Conservation (phyloP, 371 early-diverging fungal species). For the Caulochytrium protostelioides region DNA sequence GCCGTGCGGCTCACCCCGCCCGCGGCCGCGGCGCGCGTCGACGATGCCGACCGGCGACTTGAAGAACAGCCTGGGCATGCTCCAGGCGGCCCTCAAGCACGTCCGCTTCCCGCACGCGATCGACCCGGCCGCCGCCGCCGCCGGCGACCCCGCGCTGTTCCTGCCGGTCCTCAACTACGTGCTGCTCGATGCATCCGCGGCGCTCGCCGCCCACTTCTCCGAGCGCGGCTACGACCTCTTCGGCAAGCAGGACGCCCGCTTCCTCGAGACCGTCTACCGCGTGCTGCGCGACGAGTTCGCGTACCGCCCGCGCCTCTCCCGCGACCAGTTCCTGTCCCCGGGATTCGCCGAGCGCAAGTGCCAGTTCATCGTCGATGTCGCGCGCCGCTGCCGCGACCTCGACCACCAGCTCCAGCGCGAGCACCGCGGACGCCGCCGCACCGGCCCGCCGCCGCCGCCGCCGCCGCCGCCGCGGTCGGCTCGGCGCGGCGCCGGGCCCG, state of each 20-base stretch:
- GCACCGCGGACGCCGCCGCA: no score
- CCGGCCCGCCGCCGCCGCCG: no score
- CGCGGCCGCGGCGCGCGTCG: no score
- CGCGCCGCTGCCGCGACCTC: no score
- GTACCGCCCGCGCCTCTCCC: constrained; percentile 15
- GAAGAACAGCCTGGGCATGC: background rate
- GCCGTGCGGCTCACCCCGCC: no score
- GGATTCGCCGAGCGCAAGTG: constrained; percentile 29
- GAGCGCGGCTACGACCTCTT: constrained; percentile 12
- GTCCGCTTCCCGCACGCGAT: background rate
- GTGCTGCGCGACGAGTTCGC: constrained; percentile 22
- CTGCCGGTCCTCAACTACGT: constrained; percentile 23
- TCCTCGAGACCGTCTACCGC: constrained; percentile 18
- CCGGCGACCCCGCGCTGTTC: constrained; percentile 18
- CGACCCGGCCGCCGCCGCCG: no score
- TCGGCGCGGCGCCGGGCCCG: no score
- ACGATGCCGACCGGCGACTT: constrained; percentile 2
- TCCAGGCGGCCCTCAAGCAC: background rate
- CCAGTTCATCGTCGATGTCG: constrained; percentile 16
- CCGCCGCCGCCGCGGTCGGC: no score
- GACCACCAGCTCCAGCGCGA: no score
- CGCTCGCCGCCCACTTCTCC: constrained; percentile 11
- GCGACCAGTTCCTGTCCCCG: constrained; percentile 20
- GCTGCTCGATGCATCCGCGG: constrained; percentile 15
- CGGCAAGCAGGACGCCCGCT: constrained; percentile 19